These are phyloP conservation scores for Aspergillus sp. DNA, from an alignment of 2,329 filamentous ascomycete genomes.

Conservation along the genomic window DNA sequence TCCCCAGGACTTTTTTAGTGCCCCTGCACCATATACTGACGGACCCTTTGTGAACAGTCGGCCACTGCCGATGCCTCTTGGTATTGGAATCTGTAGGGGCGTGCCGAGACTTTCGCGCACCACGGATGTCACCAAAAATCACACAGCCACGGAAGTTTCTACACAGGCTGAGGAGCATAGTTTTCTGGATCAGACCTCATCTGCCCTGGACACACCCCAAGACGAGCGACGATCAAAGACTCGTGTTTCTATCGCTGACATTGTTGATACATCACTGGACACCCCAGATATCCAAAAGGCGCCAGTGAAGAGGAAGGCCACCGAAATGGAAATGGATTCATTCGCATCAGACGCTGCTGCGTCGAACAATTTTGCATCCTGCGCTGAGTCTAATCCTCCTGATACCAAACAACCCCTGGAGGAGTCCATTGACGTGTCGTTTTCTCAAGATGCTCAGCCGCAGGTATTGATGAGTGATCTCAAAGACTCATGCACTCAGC, in stretches of 20 bases:
- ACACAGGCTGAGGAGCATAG: background rate
- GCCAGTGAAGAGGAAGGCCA: constrained; percentile 26
- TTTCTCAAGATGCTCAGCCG: constrained; percentile 22
- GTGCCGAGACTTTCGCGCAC: too few species aligned
- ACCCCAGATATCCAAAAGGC: background rate
- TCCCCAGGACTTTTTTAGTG: too few species aligned
- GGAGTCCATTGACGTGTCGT: constrained; percentile 3
- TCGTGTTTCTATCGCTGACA: constrained; percentile 12
- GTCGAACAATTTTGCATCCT: background rate
- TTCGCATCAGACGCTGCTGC: background rate
- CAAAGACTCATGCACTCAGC: constrained; percentile 9
- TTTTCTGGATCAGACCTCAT: background rate
- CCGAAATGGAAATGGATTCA: constrained; percentile 18
- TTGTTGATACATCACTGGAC: constrained; percentile 7
- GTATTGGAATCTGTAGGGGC: too few species aligned
- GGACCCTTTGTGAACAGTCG: too few species aligned
- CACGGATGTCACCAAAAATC: too few species aligned
- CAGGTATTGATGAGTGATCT: constrained; percentile 7
- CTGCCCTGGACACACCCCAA: background rate
- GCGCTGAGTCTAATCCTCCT: background rate
- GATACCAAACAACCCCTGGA: background rate
- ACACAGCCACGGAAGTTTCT: too few species aligned
- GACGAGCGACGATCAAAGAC: constrained; percentile 1
- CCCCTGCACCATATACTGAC: too few species aligned
- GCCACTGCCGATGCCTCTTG: too few species aligned